Evolutionary conservation across 352 stramenopile genomes (phyloP), one percentile per base, ranked within the genome.

Genomic region (Phytophthora megakarya): DNA sequence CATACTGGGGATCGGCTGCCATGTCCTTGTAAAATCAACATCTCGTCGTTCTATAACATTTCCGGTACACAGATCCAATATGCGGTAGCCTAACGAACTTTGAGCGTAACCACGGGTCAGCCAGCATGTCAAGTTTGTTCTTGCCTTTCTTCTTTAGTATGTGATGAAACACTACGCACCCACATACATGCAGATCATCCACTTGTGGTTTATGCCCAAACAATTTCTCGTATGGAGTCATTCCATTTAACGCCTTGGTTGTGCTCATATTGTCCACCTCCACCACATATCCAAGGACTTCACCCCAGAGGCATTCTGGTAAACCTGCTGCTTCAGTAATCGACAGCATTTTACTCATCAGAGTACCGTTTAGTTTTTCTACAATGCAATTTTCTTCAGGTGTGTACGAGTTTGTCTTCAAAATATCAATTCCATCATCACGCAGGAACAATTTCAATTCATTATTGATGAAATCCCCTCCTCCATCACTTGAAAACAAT

Each of bases 251-350:
- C 1, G 40, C 40, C 19, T 32, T 46, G n/a, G n/a, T n/a, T n/a
- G n/a, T n/a, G n/a, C n/a, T n/a, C n/a, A n/a, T n/a, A n/a, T n/a
- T n/a, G n/a, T 53, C 46, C 3, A 51, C 26, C 39, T 32, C 13
- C 23, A 51, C 19, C 5, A 52, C 45, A 10, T 40, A 52, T 6
- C 26, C 26, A 22, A 52, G 26, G 15, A 52, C n/a, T 52, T 52
- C 45, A 18, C 45, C 45, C n/a, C 26, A 52, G 5, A 40, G 9
- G n/a, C 45, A 52, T 9, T 10, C n/a, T 40, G 26, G 16, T 32
- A 32, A 32, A 32, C 26, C 45, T 15, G 28, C 45, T n/a, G 45
- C 26, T 40, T 52, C 45, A 40, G 4, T 38, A 7, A 28, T 21
- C 7, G 28, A 25, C 26, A 25, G 26, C 7, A 52, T 26, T 13